Conservation (phyloP, 2,329 filamentous ascomycete species). For the Pseudocercospora fijiensis region DNA sequence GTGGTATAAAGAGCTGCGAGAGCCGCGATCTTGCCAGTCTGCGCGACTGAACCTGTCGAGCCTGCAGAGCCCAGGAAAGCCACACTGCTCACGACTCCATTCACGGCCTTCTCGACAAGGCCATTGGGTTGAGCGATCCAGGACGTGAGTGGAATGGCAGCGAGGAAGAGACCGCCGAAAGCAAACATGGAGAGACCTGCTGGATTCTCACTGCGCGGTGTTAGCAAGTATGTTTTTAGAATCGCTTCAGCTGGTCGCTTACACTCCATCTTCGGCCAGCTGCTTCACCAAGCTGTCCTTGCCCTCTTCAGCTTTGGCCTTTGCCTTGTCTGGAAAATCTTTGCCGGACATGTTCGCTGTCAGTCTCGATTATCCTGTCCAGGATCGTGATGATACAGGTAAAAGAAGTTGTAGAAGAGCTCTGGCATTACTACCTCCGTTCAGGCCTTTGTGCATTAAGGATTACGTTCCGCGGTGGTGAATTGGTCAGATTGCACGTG, state of each 20-base stretch:
- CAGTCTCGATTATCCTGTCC: neutral
- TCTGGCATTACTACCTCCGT: neutral
- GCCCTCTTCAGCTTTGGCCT: constrained; percentile 19
- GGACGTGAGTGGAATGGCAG: constrained; percentile 32
- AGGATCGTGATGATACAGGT: neutral
- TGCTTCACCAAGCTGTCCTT: constrained; percentile 21
- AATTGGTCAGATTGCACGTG: too few species aligned
- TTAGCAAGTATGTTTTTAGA: neutral
- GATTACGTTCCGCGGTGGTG: too few species aligned
- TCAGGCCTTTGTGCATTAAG: too few species aligned
- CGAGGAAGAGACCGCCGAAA: constrained; percentile 34
- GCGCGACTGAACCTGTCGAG: constrained; percentile 19
- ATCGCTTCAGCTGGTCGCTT: constrained; percentile 9
- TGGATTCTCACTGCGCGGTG: constrained; percentile 26
- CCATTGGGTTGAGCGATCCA: constrained; percentile 31
- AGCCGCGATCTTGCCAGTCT: constrained; percentile 33
- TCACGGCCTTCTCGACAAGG: constrained; percentile 32
- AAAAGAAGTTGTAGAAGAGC: neutral
- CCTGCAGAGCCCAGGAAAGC: constrained; percentile 30
- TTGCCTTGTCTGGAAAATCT: constrained; percentile 13
- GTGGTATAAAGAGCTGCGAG: constrained; percentile 33
- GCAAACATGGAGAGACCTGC: constrained; percentile 30
- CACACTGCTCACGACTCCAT: constrained; percentile 28
- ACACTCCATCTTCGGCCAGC: constrained; percentile 35
- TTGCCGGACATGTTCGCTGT: constrained; percentile 1